These are phyloP conservation scores for Candida oleophila DNA, from an alignment of 805 yeast species.

Conservation along the genomic window DNA sequence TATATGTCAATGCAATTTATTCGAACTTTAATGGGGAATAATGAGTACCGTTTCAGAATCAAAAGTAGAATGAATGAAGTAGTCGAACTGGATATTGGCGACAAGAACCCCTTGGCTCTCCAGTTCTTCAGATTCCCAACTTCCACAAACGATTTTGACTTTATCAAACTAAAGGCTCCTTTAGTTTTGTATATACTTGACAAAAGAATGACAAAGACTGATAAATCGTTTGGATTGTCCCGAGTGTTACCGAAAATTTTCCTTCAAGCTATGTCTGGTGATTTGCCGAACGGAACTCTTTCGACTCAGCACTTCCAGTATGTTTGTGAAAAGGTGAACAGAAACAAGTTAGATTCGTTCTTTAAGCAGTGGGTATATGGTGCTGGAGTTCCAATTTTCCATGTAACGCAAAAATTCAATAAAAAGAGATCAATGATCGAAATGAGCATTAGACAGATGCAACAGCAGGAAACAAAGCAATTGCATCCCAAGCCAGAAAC, in stretches of 20 bases:
- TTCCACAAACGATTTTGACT: constrained; percentile 57
- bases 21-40: constrained; percentile 72
- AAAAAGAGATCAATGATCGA: constrained; percentile 92
- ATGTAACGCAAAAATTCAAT: constrained; percentile 89
- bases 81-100: constrained; percentile 69
- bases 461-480: constrained; percentile 54
- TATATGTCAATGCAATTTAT: constrained; percentile 79
- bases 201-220: constrained; percentile 92
- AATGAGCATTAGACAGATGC: constrained; percentile 90
- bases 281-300: constrained; percentile 70
- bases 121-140: constrained; percentile 70
- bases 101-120: constrained; percentile 72
- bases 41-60: constrained; percentile 74
- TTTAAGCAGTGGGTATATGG: constrained; percentile 94
- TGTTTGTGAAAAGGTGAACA: constrained; percentile 93
- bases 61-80: constrained; percentile 64
- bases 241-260: constrained; percentile 90
- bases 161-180: constrained; percentile 79
- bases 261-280: constrained; percentile 94
- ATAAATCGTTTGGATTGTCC: constrained; percentile 86
- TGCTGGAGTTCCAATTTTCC: constrained; percentile 83
- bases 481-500: constrained; percentile 35
- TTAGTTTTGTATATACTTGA: constrained; percentile 81
- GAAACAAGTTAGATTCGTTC: constrained; percentile 75
- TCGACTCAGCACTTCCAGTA: constrained; percentile 85